Percentiles rank a stretch among this genome's conserved stretches.
Conservation (phyloP, 1,284 basidiomycete genomes). For the Sutorius eximius region DNA sequence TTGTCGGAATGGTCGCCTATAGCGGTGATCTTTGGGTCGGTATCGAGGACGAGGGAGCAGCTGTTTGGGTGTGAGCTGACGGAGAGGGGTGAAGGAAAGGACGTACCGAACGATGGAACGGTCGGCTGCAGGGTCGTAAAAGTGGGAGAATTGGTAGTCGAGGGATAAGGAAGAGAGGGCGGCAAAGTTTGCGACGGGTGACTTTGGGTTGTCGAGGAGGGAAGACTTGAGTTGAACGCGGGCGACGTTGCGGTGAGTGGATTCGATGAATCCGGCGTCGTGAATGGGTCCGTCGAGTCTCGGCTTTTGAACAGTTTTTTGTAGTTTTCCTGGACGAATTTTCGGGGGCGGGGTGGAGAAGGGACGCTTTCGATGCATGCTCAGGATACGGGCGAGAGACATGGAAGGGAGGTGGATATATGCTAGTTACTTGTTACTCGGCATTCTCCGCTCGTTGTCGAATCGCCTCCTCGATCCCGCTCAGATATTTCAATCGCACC, state of each 20-base stretch:
- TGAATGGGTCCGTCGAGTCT: slow-evolving; percentile 22
- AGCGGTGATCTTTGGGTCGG: slow-evolving; percentile 47
- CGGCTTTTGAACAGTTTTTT: neutral
- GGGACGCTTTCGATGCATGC: slow-evolving; percentile 18
- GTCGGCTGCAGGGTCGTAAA: slow-evolving; percentile 19
- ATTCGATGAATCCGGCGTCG: slow-evolving; percentile 26
- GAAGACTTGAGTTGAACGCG: slow-evolving; percentile 32
- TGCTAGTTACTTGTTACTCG: neutral
- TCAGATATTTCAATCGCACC: slow-evolving; percentile 75
- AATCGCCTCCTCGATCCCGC: slow-evolving; percentile 72
- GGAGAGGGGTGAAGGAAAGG: neutral
- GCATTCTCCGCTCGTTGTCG: slow-evolving; percentile 46
- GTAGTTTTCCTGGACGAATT: slow-evolving; percentile 16
- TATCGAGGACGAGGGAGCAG: slow-evolving; percentile 46
- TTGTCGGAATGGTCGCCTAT: slow-evolving; percentile 64
- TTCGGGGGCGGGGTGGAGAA: neutral
- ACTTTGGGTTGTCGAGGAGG: slow-evolving; percentile 45
- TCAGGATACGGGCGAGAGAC: neutral
- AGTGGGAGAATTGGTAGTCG: slow-evolving; percentile 15
- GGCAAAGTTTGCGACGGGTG: slow-evolving; percentile 43
- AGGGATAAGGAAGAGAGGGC: slow-evolving; percentile 11
- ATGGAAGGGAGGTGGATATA: no score
- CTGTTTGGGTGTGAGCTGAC: slow-evolving; percentile 34
- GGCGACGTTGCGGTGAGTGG: neutral
- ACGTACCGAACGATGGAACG: slow-evolving; percentile 26